Base-by-base conservation (phyloP, 176 grass and related monocot species). In the Lolium perenne region DNA sequence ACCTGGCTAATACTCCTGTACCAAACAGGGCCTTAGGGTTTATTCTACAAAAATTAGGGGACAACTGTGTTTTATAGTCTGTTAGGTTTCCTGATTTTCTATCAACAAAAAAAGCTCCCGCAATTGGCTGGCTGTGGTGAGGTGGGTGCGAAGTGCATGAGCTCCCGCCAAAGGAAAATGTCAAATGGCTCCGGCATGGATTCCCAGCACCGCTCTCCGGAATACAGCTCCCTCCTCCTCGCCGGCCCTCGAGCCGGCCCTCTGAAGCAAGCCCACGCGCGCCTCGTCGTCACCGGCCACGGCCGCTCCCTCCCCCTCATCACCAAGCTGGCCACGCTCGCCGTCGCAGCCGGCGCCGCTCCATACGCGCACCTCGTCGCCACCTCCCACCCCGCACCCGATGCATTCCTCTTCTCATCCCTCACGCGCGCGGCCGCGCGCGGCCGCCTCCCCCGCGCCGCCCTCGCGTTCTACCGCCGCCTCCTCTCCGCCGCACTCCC, bases 321-420 rank as follows among this genome's bases (percentile, higher is more conserved):
- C 80, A 94, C 92, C 71, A 94, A 91, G 80, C 84, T 91, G 16
- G 78, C 88, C 41, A 86, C 78, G 29, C 83, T 90, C 78, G 71
- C 78, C 10, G 63, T 86, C 20, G 78, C 83, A 2, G 83, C 89
- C 14, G 83, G 78, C 80, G 83, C 70, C 29, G 54, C 75, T 47
- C 61, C 70, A 12, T 94, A 94, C 51, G 79, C 89, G 10, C 48
- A 45, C 71, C 78, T 77, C 83, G 46, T 94, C 76, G 83, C 90
- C 53, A 51, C 63, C 8, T 68, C 86, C 54, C 88, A 90, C 69
- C 89, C 92, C 22, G 53, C 32, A 3, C 76, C 83, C 0, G 86
- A 94, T 26, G 62, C 89, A 80, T 94, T 94, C 62, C 89, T 94
- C 32, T 91, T 94, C 56, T 64, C 53, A 38, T 87, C 86, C 47